Percentiles rank a stretch among this genome's conserved stretches.
phyloP scores from a whole-genome alignment of 78 protist species.

The Abeoforma whisleri region DNA sequence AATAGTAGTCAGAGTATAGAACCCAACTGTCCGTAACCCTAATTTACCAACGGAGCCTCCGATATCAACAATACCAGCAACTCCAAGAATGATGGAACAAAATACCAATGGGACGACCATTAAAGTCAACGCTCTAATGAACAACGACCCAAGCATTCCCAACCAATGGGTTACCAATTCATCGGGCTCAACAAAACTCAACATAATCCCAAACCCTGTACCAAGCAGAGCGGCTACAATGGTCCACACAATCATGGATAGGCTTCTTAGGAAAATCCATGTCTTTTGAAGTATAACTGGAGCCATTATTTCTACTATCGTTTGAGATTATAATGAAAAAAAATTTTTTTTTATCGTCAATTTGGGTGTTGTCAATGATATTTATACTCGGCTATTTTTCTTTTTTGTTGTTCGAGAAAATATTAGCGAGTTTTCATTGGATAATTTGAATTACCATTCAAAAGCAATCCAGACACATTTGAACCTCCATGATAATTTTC shows the following conservation, averaged over 20 bases:
- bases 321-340: too few species aligned
- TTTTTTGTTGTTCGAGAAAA: too few species aligned
- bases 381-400: too few species aligned
- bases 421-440: too few species aligned
- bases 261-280: too few species aligned
- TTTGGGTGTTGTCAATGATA: too few species aligned
- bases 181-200: neutral
- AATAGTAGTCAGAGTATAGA: conserved; percentile 27
- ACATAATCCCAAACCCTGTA: conserved; percentile 10
- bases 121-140: conserved; percentile 26
- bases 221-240: conserved; percentile 24
- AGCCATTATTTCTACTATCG: too few species aligned
- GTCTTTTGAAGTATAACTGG: too few species aligned
- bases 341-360: too few species aligned
- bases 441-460: too few species aligned
- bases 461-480: too few species aligned
- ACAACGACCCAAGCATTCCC: conserved; percentile 27
- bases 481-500: too few species aligned
- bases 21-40: neutral
- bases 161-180: neutral
- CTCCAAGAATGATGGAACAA: conserved; percentile 27
- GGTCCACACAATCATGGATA: conserved; percentile 24
- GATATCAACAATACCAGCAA: conserved; percentile 19
- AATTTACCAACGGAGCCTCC: conserved; percentile 21
- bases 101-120: conserved; percentile 33